These are phyloP conservation scores for Phytophthora palmivora DNA, from an alignment of 352 stramenopile genomes.

Conservation along the genomic window DNA sequence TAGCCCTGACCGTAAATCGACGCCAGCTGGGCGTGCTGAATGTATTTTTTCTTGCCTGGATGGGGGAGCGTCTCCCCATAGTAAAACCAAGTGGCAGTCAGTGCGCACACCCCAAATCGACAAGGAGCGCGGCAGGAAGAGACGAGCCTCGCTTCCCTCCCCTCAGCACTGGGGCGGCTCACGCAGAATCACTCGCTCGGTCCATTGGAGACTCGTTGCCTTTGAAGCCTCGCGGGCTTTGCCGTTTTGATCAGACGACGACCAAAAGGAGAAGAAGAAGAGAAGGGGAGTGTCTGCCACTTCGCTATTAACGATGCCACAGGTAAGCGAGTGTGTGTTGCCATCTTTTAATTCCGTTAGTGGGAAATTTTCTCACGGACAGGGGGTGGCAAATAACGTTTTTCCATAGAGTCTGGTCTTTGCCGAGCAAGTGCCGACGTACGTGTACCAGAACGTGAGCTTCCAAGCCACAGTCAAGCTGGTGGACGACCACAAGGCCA, in stretches of 20 bases:
- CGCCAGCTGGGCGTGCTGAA: constrained; percentile 28
- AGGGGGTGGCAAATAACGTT: constrained; percentile 13
- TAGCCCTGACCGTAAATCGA: constrained; percentile 21
- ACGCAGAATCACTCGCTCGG: constrained; percentile 8
- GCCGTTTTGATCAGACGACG: constrained; percentile 34
- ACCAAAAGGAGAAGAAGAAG: constrained; percentile 15
- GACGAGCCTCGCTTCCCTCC: constrained; percentile 23
- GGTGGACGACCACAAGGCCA: constrained; percentile 65
- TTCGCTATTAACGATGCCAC: constrained; percentile 41
- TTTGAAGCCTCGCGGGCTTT: constrained; percentile 23
- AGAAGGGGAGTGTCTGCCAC: constrained; percentile 1
- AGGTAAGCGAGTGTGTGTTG: constrained; percentile 34
- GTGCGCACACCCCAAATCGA: constrained; percentile 28
- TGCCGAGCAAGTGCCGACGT: constrained; percentile 55
- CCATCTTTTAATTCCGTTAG: constrained; percentile 11
- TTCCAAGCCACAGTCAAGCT: constrained; percentile 71
- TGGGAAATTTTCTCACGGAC: constrained; percentile 18
- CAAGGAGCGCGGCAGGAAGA: constrained; percentile 29
- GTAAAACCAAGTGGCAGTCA: constrained; percentile 27
- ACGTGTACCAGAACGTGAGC: constrained; percentile 67
- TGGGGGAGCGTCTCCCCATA: constrained; percentile 21
- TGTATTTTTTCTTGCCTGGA: constrained; percentile 41
- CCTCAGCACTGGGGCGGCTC: neutral
- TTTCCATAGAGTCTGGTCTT: constrained; percentile 62
- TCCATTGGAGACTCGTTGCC: constrained; percentile 1